Base-by-base conservation (phyloP, 768 basidiomycete species). In the Panellus pusillus region DNA sequence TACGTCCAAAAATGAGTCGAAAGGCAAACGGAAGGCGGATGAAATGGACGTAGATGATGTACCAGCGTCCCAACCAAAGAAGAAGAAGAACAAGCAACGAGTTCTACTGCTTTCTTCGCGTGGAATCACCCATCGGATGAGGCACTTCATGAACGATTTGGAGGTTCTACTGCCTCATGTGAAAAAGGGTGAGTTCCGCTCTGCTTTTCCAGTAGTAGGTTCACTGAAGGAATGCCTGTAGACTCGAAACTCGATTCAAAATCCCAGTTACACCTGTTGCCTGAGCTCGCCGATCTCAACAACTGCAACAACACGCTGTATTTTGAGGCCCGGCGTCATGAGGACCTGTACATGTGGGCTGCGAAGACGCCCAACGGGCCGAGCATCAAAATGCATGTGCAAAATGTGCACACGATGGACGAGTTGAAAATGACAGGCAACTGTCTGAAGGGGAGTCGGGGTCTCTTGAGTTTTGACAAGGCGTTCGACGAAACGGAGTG, bases 351-450 rank as follows among this genome's bases (percentile, higher is more conserved):
- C 65, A 70, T 98, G 54, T 99, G 97, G 97, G 89, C 93, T 29
- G 86, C 91, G 12, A 95, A 98, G 70, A 91, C 94, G 32, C 97
- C 97, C 18, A 99, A 99, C 65, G 97, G 97, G 9, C 97, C 97
- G 13, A 95, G 91, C 65, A 84, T 95, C 66, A 98, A 98, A 70
- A 80, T 98, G 78, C 97, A 98, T 66, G 96, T 98, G 14, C 95
- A 97, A 72, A 99, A 98, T 66, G 80, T 96, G 50, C 97, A 99
- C 70, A 99, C 97, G 39, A 98, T 98, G 97, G 97, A 98, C 73
- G 97, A 99, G 71, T 79, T 99, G 60, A 98, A 98, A 76, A 91
- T 99, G 95, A 96, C 94, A 7, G 97, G 97, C 29, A 98, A 99
- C 70, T 99, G 97, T 70, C 72, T 99, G 61, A 97, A 96, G 72